Conservation (phyloP, 2,329 filamentous ascomycete species). For the Lasiodiplodia theobromae region DNA sequence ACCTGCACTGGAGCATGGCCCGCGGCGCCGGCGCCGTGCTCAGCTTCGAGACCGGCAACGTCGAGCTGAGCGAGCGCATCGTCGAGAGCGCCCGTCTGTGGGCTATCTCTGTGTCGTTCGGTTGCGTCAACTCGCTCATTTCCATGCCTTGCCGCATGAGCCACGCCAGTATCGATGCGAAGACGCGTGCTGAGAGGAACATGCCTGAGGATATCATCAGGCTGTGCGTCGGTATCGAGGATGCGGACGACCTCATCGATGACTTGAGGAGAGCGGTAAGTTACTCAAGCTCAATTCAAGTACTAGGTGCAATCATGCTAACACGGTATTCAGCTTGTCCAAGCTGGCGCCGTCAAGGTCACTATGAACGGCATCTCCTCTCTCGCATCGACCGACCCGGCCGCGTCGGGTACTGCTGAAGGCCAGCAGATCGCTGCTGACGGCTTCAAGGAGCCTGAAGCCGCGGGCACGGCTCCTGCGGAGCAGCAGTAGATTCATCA, state of each 20-base stretch:
- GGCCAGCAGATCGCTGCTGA: constrained; percentile 29
- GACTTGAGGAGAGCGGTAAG: constrained; percentile 89
- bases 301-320: constrained; percentile 22
- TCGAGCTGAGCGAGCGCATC: constrained; percentile 84
- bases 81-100: constrained; percentile 91
- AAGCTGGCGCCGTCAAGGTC: constrained; percentile 90
- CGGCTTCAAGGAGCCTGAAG: constrained; percentile 29
- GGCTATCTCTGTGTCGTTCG: constrained; percentile 96
- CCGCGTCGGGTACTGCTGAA: background rate
- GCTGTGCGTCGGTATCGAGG: constrained; percentile 95
- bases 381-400: constrained; percentile 32
- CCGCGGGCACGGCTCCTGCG: constrained; percentile 22
- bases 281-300: constrained; percentile 37
- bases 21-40: constrained; percentile 92
- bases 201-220: constrained; percentile 98
- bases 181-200: constrained; percentile 83
- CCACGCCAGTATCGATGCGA: constrained; percentile 96
- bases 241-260: constrained; percentile 88
- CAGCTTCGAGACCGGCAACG: constrained; percentile 93
- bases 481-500: background rate
- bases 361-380: constrained; percentile 84
- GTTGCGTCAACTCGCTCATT: constrained; percentile 97
- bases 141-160: constrained; percentile 99
- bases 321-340: constrained; percentile 66
- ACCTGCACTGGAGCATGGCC: constrained; percentile 94